Base-by-base conservation (phyloP, 2,329 filamentous ascomycete species). In the Colletotrichum lupini region DNA sequence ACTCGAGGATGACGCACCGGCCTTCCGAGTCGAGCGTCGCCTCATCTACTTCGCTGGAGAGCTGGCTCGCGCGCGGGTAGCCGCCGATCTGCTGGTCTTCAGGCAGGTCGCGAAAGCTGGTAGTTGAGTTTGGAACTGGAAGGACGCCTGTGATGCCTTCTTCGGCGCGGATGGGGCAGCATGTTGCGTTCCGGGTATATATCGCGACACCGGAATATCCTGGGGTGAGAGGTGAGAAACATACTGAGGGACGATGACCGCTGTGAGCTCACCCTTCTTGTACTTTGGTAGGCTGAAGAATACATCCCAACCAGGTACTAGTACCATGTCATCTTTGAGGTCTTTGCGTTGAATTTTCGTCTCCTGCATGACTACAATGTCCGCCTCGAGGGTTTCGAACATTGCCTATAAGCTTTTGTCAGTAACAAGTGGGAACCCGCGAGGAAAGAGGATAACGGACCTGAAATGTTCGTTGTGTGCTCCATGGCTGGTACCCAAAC, bases 171-270 rank as follows among this genome's bases (percentile, higher is more conserved):
- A 98, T 94, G 0, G 97, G 97, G 4, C 92, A 90, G 81, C 97
- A 98, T 46, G 90, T 92, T 4, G 93, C 89, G 80, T 94, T 97
- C n/a, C 95, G 91, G 1, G 95, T 98, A 83, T 98, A 99, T 46
- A 99, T 95, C 4, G 93, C 97, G 2, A 99, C 96, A 2, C 97
- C 97, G 30, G 96, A 97, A 81, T 98, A 99, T 28, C 97, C 95
- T 97, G 5, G 5, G 11, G n/a, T 7, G 3, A 49, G 11, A 7
- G 8, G 30, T 67, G 3, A 60, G 64, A 22, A 37, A 52, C 32
- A 5, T 16, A 16, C 9, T n/a, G 5, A 42, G 28, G 32, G 49
- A 4, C 12, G 22, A 49, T 49, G 9, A 11, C 1, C 7, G 3
- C 16, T 11, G 5, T 2, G 19, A 14, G 60, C 75, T 32, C 84